phyloP scores from a whole-genome alignment of 2,329 filamentous ascomycete species.

The Aureobasidium lini region DNA sequence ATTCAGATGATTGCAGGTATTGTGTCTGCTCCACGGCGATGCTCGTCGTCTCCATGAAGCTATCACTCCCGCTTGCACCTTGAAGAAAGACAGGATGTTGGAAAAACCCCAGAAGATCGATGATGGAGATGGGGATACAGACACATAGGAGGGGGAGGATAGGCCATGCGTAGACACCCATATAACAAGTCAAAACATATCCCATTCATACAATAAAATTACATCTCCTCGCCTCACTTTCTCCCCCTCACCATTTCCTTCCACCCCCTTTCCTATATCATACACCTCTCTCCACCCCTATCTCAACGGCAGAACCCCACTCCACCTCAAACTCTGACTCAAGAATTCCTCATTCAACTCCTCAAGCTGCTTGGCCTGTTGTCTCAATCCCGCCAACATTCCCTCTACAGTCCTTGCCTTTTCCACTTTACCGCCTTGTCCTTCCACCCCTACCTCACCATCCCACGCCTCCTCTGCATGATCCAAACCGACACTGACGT shows the following conservation, averaged over 20 bases:
- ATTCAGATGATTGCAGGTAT: too few species aligned
- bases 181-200: too few species aligned
- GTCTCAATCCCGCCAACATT: slow-evolving; percentile 16
- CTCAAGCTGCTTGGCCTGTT: slow-evolving; percentile 17
- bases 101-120: too few species aligned
- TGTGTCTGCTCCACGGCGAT: too few species aligned
- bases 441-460: neutral
- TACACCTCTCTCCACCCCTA: too few species aligned
- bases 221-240: neutral
- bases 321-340: slow-evolving; percentile 16
- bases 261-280: neutral
- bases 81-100: too few species aligned
- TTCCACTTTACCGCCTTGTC: neutral
- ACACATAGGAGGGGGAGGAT: too few species aligned
- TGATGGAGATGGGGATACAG: too few species aligned
- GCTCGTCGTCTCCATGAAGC: too few species aligned
- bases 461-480: neutral
- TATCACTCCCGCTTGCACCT: too few species aligned
- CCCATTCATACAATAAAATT: too few species aligned
- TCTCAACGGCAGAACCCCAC: neutral
- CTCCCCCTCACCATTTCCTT: neutral
- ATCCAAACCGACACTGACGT: neutral
- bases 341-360: slow-evolving; percentile 19
- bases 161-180: too few species aligned
- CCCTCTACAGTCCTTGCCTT: slow-evolving; percentile 15